Conservation (phyloP, 768 basidiomycete species). For the Mycena kentingensis region DNA sequence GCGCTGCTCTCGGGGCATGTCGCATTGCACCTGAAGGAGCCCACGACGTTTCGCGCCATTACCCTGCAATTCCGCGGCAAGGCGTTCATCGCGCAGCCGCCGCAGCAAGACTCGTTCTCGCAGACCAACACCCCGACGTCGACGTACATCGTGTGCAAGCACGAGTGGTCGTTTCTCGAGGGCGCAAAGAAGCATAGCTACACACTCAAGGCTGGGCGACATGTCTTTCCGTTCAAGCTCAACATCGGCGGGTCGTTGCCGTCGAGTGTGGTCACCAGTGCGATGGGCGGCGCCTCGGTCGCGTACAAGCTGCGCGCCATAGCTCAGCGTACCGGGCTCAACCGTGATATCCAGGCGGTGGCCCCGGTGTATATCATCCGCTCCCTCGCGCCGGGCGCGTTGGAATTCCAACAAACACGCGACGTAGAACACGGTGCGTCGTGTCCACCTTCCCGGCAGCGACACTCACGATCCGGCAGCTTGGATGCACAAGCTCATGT, state of each 20-base stretch:
- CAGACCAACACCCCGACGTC: slow-evolving; percentile 49
- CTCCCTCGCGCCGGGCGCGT: slow-evolving; percentile 76
- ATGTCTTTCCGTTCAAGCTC: slow-evolving; percentile 90
- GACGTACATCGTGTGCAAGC: slow-evolving; percentile 69
- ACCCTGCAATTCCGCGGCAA: slow-evolving; percentile 85
- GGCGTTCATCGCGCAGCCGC: slow-evolving; percentile 63
- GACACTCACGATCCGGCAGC: slow-evolving; percentile 36
- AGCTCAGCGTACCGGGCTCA: slow-evolving; percentile 71
- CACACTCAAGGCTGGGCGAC: slow-evolving; percentile 92
- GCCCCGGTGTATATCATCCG: slow-evolving; percentile 69
- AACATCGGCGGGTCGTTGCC: slow-evolving; percentile 85
- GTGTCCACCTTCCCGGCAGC: background rate
- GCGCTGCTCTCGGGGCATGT: slow-evolving; percentile 79
- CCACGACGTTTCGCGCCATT: slow-evolving; percentile 81
- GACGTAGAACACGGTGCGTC: slow-evolving; percentile 74
- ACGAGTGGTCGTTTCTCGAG: slow-evolving; percentile 93
- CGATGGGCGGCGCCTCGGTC: slow-evolving; percentile 63
- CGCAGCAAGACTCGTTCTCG: slow-evolving; percentile 55
- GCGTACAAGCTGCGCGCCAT: slow-evolving; percentile 87
- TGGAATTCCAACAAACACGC: slow-evolving; percentile 94
- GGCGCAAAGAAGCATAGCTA: slow-evolving; percentile 75
- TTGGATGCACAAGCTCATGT: slow-evolving; percentile 97
- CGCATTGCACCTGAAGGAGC: slow-evolving; percentile 74
- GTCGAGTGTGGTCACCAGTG: slow-evolving; percentile 63
- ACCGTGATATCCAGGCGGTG: slow-evolving; percentile 61